Conservation (phyloP, 148 eudicot genomes). For the Rhododendron henanense region DNA sequence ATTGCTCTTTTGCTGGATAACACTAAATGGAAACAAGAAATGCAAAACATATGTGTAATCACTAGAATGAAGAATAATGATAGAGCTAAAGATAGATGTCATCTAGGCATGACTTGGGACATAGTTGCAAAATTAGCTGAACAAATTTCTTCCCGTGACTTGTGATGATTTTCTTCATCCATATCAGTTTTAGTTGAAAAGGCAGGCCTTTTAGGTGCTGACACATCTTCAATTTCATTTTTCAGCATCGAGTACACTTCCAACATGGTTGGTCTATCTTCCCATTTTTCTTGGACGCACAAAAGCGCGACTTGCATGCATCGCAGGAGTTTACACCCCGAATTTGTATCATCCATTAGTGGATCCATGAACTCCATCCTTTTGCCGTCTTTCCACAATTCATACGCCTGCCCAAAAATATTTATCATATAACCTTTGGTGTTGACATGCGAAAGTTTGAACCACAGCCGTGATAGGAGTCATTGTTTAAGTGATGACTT, state of each 20-base stretch:
- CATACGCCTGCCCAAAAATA: constrained; percentile 34
- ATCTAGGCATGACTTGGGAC: constrained; percentile 22
- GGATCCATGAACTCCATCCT: no score
- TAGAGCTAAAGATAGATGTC: neutral
- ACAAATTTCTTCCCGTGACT: neutral
- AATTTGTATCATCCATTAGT: no score
- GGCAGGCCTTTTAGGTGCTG: constrained; percentile 34
- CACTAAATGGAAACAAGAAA: neutral
- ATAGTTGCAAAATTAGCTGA: constrained; percentile 14
- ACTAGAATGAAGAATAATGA: neutral
- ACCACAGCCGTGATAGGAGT: neutral
- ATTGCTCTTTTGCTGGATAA: neutral
- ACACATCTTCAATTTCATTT: constrained; percentile 23
- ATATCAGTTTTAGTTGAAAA: constrained; percentile 17
- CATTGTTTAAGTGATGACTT: constrained; percentile 11
- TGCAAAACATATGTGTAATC: neutral
- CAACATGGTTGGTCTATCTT: constrained; percentile 44
- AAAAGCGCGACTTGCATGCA: constrained; percentile 35
- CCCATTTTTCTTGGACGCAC: constrained; percentile 39
- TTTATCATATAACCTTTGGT: neutral
- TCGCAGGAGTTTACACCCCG: constrained; percentile 21
- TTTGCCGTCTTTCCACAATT: no score
- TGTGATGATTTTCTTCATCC: constrained; percentile 1
- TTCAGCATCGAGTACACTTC: constrained; percentile 40
- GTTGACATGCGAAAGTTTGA: neutral